These are phyloP conservation scores for Tetracentron sinense DNA, from an alignment of 164 flowering plant species.

Conservation along the genomic window DNA sequence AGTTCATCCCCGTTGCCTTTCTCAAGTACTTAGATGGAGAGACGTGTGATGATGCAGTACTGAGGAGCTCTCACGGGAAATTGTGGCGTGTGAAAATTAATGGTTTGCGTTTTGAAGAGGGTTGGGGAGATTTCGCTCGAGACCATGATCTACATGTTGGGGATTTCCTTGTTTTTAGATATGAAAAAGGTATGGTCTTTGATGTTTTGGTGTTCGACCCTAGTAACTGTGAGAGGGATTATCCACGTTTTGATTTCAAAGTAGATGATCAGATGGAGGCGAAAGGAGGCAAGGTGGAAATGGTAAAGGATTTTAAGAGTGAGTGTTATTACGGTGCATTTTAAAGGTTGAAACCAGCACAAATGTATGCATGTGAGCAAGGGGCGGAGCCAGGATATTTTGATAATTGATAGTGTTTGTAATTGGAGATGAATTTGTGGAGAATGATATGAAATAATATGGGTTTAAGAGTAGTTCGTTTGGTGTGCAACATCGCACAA, in stretches of 20 bases:
- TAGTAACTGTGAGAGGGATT: neutral
- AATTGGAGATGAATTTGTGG: too few species aligned
- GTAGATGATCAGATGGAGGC: too few species aligned
- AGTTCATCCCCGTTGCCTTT: slow-evolving; percentile 14
- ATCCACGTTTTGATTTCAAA: neutral
- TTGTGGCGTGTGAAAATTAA: slow-evolving; percentile 14
- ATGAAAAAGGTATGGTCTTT: slow-evolving; percentile 1
- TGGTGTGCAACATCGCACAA: too few species aligned
- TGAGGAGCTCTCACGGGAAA: neutral
- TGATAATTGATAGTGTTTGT: too few species aligned
- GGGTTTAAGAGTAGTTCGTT: too few species aligned
- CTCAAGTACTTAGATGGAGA: slow-evolving; percentile 9
- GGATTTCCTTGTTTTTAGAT: neutral
- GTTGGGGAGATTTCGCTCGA: slow-evolving; percentile 12
- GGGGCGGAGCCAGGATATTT: too few species aligned
- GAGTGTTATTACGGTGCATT: too few species aligned
- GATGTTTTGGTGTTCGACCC: neutral
- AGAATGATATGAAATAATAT: too few species aligned
- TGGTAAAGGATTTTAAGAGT: too few species aligned
- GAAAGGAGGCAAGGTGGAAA: too few species aligned
- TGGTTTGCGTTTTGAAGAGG: slow-evolving; percentile 6
- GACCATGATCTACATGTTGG: slow-evolving; percentile 1
- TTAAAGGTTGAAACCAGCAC: too few species aligned
- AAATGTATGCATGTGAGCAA: too few species aligned
- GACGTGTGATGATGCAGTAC: slow-evolving; percentile 3